Evolutionary conservation across 2,329 filamentous ascomycete species (phyloP).

Genomic region (Pestalotiopsis sp.): DNA sequence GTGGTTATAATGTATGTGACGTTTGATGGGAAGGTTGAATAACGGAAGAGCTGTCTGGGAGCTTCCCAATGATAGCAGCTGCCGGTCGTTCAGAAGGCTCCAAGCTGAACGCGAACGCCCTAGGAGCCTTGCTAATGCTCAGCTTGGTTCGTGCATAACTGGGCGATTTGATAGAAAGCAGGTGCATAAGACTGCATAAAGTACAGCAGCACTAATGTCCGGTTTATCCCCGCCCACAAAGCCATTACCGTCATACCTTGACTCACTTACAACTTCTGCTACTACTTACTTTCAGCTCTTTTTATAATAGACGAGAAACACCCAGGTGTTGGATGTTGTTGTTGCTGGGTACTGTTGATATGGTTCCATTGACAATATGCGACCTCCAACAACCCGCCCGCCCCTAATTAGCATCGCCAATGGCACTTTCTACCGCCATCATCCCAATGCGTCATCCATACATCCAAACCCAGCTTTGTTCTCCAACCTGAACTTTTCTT

Average conservation of each 20-base stretch:
- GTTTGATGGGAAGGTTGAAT: constrained; percentile 5
- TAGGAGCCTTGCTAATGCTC: constrained; percentile 10
- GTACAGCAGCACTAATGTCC: not conserved
- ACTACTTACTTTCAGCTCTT: not conserved
- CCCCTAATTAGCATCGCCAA: constrained; percentile 74
- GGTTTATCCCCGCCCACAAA: constrained; percentile 4
- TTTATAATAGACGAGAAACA: not conserved
- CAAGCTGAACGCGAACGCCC: constrained; percentile 9
- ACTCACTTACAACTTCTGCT: not conserved
- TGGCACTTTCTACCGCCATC: constrained; percentile 81
- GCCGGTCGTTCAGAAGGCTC: constrained; percentile 5
- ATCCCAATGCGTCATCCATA: constrained; percentile 57
- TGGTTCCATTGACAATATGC: constrained; percentile 37
- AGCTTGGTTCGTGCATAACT: not conserved
- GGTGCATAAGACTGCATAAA: constrained; percentile 2
- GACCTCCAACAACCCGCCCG: constrained; percentile 37
- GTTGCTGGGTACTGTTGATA: not conserved
- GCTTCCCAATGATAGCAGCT: constrained; percentile 3
- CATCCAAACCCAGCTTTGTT: constrained; percentile 75
- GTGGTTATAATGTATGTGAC: not conserved
- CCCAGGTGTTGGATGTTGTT: not conserved
- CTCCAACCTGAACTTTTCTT: constrained; percentile 66
- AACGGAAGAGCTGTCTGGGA: not conserved
- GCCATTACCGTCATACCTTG: not conserved
- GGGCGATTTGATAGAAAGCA: not conserved